Percentiles rank a stretch among this genome's conserved stretches.
Evolutionary conservation across 108 stramenopile species (phyloP).

Genomic region (Pseudonitzschia multiseries): DNA sequence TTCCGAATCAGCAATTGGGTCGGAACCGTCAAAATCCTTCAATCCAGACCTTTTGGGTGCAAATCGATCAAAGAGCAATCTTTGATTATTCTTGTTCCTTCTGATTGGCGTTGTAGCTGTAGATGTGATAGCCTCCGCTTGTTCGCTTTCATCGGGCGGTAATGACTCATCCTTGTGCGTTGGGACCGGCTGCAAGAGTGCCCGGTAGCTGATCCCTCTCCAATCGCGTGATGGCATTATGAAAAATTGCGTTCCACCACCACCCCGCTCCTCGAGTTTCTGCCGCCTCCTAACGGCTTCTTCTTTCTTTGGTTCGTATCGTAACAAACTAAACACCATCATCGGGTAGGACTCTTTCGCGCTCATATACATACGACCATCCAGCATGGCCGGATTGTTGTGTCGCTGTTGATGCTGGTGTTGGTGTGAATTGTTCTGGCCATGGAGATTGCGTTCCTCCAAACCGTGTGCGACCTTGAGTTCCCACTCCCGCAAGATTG

Average conservation of each 20-base stretch:
- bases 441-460: background rate
- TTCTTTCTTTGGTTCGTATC: conserved; percentile 87
- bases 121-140: background rate
- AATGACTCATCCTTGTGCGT: background rate
- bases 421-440: conserved; percentile 10
- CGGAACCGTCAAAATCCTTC: background rate
- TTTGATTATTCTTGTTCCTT: conserved; percentile 4
- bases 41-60: conserved; percentile 12
- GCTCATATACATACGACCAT: conserved; percentile 79
- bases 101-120: background rate
- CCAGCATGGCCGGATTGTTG: conserved; percentile 53
- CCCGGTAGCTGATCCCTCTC: conserved; percentile 80
- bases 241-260: conserved; percentile 80
- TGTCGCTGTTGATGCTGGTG: conserved; percentile 11
- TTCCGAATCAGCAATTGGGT: background rate
- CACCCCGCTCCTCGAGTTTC: conserved; percentile 84
- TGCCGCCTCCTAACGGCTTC: conserved; percentile 69
- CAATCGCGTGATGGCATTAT: conserved; percentile 82
- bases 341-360: conserved; percentile 70
- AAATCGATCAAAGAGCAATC: conserved; percentile 40
- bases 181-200: conserved; percentile 38
- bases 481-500: conserved; percentile 77
- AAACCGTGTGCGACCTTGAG: conserved; percentile 61
- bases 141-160: background rate
- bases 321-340: conserved; percentile 67